phyloP scores from a whole-genome alignment of 768 basidiomycete genomes.

The Exsudoporus frostii region DNA sequence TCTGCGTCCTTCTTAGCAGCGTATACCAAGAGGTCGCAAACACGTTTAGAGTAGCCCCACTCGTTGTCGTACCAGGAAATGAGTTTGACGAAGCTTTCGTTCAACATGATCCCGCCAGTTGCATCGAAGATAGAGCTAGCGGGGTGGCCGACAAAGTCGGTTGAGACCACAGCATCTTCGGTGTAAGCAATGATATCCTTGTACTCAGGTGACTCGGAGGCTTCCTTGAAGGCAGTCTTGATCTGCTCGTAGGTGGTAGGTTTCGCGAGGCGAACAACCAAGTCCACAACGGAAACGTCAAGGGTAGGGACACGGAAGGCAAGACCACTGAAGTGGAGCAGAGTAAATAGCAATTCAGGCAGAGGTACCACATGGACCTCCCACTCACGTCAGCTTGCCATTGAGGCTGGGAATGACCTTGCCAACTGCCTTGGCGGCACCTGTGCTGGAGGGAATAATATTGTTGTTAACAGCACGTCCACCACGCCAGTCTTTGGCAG shows the following conservation, averaged over 20 bases:
- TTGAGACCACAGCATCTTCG: slow-evolving; percentile 89
- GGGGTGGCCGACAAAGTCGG: slow-evolving; percentile 81
- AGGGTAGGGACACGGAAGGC: slow-evolving; percentile 96
- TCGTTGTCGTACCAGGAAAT: slow-evolving; percentile 96
- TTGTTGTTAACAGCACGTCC: slow-evolving; percentile 95
- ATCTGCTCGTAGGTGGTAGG: slow-evolving; percentile 83
- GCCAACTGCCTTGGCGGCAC: slow-evolving; percentile 98
- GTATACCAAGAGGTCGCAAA: slow-evolving; percentile 83
- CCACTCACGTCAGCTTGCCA: slow-evolving; percentile 94
- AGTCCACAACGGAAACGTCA: slow-evolving; percentile 97
- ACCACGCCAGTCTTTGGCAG: slow-evolving; percentile 95
- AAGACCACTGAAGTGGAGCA: slow-evolving; percentile 57
- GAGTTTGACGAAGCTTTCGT: slow-evolving; percentile 92
- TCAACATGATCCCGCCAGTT: slow-evolving; percentile 87
- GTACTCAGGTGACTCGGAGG: slow-evolving; percentile 58
- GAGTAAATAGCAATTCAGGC: slow-evolving; percentile 2
- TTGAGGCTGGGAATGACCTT: slow-evolving; percentile 96
- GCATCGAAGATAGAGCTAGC: slow-evolving; percentile 94
- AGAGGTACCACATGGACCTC: not conserved
- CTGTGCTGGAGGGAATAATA: slow-evolving; percentile 99
- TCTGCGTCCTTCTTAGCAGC: slow-evolving; percentile 70
- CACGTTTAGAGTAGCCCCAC: slow-evolving; percentile 92
- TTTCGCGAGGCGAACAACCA: slow-evolving; percentile 91
- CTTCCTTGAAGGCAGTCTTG: slow-evolving; percentile 80
- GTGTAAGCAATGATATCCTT: slow-evolving; percentile 87